These are phyloP conservation scores for Galerina marginata DNA, from an alignment of 768 basidiomycete genomes.

Conservation along the genomic window DNA sequence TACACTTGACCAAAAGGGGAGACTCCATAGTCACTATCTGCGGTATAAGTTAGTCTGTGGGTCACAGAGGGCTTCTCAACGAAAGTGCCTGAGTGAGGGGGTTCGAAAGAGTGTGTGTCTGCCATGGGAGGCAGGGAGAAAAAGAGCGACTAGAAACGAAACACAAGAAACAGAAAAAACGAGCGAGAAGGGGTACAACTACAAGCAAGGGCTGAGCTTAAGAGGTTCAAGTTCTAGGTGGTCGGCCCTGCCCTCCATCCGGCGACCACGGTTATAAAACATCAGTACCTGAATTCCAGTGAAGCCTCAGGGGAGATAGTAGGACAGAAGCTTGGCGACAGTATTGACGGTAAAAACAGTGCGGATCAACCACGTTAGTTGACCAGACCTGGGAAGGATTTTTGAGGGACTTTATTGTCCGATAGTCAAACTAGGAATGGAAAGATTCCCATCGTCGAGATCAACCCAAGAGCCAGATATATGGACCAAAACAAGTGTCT, in stretches of 20 bases:
- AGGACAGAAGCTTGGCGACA: neutral
- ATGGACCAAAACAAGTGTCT: too few species aligned
- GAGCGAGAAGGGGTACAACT: neutral
- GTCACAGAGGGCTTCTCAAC: neutral
- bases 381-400: too few species aligned
- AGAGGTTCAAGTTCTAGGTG: neutral
- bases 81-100: neutral
- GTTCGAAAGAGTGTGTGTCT: conserved; percentile 9
- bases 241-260: neutral
- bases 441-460: too few species aligned
- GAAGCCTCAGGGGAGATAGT: neutral
- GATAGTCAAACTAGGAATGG: too few species aligned
- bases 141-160: conserved; percentile 6
- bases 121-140: neutral
- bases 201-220: neutral
- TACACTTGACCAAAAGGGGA: neutral
- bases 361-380: too few species aligned
- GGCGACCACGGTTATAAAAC: neutral
- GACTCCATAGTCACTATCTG: neutral
- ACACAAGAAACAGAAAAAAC: neutral
- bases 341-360: neutral
- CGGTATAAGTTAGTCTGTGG: neutral
- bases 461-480: too few species aligned
- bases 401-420: too few species aligned
- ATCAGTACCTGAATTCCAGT: neutral